Evolutionary conservation across 1,284 basidiomycete species (phyloP), one percentile per base, ranked within the genome.

Genomic region (Dichomitus squalens): DNA sequence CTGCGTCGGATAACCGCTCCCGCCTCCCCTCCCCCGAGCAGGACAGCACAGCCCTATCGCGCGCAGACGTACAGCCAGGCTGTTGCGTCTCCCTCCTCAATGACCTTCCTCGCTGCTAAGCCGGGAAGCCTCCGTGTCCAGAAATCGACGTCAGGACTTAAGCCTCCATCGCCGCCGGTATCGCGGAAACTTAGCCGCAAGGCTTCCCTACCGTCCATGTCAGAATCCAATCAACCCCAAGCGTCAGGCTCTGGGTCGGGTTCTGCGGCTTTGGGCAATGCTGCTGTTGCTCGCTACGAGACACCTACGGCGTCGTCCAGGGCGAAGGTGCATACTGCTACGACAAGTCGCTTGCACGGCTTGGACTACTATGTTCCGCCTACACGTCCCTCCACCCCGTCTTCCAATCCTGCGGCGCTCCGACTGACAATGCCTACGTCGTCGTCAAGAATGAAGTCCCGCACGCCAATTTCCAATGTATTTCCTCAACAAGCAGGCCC

Each of bases 351-450:
- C 50, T 77, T 83, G 23, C 77, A 81, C 60, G 72, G 70, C n/a
- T 66, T 79, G 35, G 88, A 90, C 53, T 85, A 82, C 68, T 80
- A 78, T 65, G 79, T 88, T n/a, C 87, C 89, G n/a, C 86, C 88
- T 7, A 82, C 86, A 7, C 80, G 90, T 41, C 89, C 90, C 3
- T 85, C 83, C 23, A 92, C 90, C 2, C 90, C 90, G 3, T 89
- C 88, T 6, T 81, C 87, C 3, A 90, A 88, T 70, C 80, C 88
- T 20, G 80, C 80, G 21, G 88, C 88, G 12, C 78, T 90, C 48
- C 84, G 93, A 34, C 78, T 95, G 44, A 94, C 91, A n/a, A 90
- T 93, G 88, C 92, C 93, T 1, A 93, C 90, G 0, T 75, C 76
- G 7, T 83, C 82, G 20, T 79, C 86, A 7, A 83, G 89, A 34